Evolutionary conservation across 139 green algal genomes (phyloP), one percentile per base, ranked within the genome.

Genomic region (Astrephomene gubernaculifera): DNA sequence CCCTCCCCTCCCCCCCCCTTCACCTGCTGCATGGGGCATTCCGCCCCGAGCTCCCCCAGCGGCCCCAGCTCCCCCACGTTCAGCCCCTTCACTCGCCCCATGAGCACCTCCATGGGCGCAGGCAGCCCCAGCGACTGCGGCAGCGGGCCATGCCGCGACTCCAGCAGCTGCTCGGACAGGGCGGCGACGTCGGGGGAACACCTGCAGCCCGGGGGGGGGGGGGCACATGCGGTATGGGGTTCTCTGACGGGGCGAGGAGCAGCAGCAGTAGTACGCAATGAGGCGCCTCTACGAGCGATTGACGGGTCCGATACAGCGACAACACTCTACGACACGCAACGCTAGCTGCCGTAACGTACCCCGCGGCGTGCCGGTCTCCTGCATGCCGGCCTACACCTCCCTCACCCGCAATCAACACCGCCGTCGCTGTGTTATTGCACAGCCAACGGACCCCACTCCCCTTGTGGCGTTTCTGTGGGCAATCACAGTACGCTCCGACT

Each of bases 1-100:
- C 29, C 29, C 4, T 8, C 61, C 61, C n/a, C 7, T 6, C 61
- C 39, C 65, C 65, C 38, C 25, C 21, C 60, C 44, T 29, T 0
- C 60, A 83, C 78, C 78, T 84, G 78, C 31, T n/a, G 21, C 78
- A 84, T 84, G 41, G 78, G 78, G 61, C 78, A 84, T 4, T 33
- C 19, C 53, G 72, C 19, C 29, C n/a, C 60, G 14, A 29, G 43
- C 6, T 22, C 29, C 63, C 17, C n/a, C 31, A 74, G 24, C 9
- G 63, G 31, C 43, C 2, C 31, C 43, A 74, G 43, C 43, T 84
- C 43, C 12, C 44, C 0, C 43, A 84, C 49, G 43, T 84, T 84
- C 10, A 84, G 78, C 60, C 65, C 25, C 33, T 33, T n/a, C n/a
- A 84, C 78, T 6, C 78, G 43, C 0, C 5, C 21, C 63, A 41